phyloP scores from a whole-genome alignment of 148 eudicot species.

The Nyssa sinensis region DNA sequence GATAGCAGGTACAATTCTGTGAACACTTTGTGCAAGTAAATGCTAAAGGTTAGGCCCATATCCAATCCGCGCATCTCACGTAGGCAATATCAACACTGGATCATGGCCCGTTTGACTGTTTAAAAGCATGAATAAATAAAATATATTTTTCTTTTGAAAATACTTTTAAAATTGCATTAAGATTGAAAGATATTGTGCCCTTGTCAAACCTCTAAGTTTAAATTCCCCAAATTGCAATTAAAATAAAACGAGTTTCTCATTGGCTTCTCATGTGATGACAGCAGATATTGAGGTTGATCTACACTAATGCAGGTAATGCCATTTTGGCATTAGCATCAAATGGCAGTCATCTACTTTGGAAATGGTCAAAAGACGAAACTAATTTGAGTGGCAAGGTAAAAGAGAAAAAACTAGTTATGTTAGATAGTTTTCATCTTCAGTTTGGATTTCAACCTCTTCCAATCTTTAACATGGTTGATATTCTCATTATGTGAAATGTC shows the following conservation, averaged over 20 bases:
- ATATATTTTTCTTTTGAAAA: neutral
- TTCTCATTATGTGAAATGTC: neutral
- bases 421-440: neutral
- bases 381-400: constrained; percentile 36
- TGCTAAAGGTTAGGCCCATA: no score
- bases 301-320: constrained; percentile 49
- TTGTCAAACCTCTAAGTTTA: neutral
- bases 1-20: no score
- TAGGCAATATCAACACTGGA: no score
- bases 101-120: no score
- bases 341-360: constrained; percentile 51
- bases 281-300: constrained; percentile 48
- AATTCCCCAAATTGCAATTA: neutral
- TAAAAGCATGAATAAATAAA: neutral
- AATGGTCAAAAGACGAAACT: constrained; percentile 39
- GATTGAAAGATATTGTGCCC: neutral
- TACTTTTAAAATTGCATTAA: neutral
- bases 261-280: constrained; percentile 3
- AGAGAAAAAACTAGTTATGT: no score
- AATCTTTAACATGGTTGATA: neutral
- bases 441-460: neutral
- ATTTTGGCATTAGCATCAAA: constrained; percentile 50
- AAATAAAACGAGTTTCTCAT: neutral
- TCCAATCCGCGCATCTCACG: no score
- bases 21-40: no score